Evolutionary conservation across 139 green algal species (phyloP), one percentile per base, ranked within the genome.

Genomic region (Ettlia oleoabundans): DNA sequence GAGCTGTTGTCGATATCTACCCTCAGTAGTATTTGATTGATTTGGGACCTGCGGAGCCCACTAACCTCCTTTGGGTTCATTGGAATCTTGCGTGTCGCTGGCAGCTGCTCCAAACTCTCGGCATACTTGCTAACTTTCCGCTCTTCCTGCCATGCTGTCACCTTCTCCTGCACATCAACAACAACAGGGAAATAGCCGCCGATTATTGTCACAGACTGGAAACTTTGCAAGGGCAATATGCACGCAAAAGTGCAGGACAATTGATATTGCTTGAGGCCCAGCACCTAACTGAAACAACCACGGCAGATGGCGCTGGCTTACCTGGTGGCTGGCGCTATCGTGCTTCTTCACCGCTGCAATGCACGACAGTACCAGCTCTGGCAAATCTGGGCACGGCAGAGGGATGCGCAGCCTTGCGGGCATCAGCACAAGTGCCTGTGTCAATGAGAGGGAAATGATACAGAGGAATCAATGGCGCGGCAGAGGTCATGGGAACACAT

Each of bases 121-220:
- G 97, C 95, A 83, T 98, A 98, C 89, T 92, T 96, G 92, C 89
- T 96, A 22, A 96, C 90, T 4, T 52, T 33, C 13, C 92, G 86
- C 76, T 97, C 91, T 82, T 97, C 95, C 88, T 95, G 90, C 91
- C 80, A 98, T 24, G 91, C 87, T 4, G 90, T 83, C 55, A 91
- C 86, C 28, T 64, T 42, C 19, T 61, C 76, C 76, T 82, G 76
- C 41, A 24, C 3, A 15, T 26, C 18, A 15, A 15, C 47, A 58
- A 15, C 13, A 58, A 15, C 47, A 15, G n/a, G n/a, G n/a, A n/a
- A n/a, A n/a, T n/a, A n/a, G n/a, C n/a, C n/a, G n/a, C n/a, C n/a
- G n/a, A n/a, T n/a, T n/a, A n/a, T n/a, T n/a, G n/a, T n/a, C n/a
- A n/a, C n/a, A n/a, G n/a, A n/a, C n/a, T n/a, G n/a, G n/a, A n/a